phyloP scores from a whole-genome alignment of 2,329 filamentous ascomycete species.

The Periconia digitata region DNA sequence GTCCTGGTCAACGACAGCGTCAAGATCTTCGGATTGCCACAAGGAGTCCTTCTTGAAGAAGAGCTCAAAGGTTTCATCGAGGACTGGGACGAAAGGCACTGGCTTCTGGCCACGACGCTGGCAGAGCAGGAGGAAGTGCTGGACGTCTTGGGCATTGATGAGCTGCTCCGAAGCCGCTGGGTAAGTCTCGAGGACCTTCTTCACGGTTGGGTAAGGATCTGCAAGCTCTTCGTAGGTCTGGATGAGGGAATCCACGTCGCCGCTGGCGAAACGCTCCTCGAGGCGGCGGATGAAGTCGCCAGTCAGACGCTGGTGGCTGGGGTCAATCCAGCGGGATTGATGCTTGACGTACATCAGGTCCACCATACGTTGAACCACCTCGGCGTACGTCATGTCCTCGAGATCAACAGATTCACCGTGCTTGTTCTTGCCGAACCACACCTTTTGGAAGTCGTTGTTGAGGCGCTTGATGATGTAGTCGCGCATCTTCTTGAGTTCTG shows the following conservation, averaged over 20 bases:
- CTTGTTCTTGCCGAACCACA: conserved; percentile 51
- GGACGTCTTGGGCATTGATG: conserved; percentile 97
- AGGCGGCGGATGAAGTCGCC: conserved; percentile 96
- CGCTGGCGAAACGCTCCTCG: conserved; percentile 89
- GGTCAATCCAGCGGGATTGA: conserved; percentile 51
- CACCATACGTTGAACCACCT: conserved; percentile 50
- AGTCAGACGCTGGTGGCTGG: conserved; percentile 77
- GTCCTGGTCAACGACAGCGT: conserved; percentile 93
- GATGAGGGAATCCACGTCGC: conserved; percentile 76
- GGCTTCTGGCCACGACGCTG: conserved; percentile 93
- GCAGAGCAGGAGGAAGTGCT: conserved; percentile 93
- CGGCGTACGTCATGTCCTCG: conserved; percentile 52
- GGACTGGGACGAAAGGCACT: conserved; percentile 89
- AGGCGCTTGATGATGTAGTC: conserved; percentile 51
- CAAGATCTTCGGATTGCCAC: conserved; percentile 97
- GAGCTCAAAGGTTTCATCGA: conserved; percentile 97
- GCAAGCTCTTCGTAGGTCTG: conserved; percentile 89
- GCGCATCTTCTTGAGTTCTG: conserved; percentile 47
- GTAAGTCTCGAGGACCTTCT: conserved; percentile 78
- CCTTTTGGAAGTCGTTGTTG: conserved; percentile 53
- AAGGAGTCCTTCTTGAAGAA: conserved; percentile 99
- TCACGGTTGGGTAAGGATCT: conserved; percentile 75
- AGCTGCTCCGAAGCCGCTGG: conserved; percentile 86
- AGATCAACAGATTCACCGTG: conserved; percentile 48
- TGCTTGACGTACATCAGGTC: conserved; percentile 52